Evolutionary conservation across 495 filamentous ascomycete genomes (phyloP).

Genomic region (Aeminium ludgeri): DNA sequence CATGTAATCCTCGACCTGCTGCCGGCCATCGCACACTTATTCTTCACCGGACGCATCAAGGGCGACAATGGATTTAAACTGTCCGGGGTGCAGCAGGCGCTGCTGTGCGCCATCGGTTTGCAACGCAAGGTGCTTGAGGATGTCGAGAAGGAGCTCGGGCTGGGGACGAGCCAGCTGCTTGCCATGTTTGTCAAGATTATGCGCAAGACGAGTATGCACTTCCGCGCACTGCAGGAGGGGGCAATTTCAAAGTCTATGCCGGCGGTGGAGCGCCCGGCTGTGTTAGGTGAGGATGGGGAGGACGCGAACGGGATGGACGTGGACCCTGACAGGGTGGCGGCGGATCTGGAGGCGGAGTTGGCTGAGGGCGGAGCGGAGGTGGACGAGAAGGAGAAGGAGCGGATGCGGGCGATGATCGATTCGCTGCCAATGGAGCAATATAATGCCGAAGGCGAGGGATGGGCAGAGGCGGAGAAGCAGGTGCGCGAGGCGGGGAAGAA

Average conservation of each 20-base stretch:
- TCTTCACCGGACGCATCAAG: conserved; percentile 63
- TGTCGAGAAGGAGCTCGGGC: conserved; percentile 60
- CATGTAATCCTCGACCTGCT: conserved; percentile 93
- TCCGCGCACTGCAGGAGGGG: conserved; percentile 56
- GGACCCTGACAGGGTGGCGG: conserved; percentile 35
- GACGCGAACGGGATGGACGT: conserved; percentile 24
- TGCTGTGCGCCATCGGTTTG: conserved; percentile 75
- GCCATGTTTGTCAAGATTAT: conserved; percentile 96
- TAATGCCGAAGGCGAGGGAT: conserved; percentile 57
- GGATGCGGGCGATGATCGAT: conserved; percentile 74
- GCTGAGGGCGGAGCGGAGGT: conserved; percentile 66
- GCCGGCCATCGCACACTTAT: conserved; percentile 59
- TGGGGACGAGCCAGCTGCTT: conserved; percentile 63
- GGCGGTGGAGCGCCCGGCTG: conserved; percentile 20
- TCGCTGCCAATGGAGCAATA: conserved; percentile 76
- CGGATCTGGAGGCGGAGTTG: conserved; percentile 67
- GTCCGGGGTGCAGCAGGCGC: conserved; percentile 61
- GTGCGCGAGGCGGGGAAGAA: conserved; percentile 36
- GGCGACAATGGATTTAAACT: conserved; percentile 38
- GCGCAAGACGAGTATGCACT: conserved; percentile 63
- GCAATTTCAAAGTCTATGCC: conserved; percentile 59
- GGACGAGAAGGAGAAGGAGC: conserved; percentile 48
- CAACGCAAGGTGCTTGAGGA: conserved; percentile 74
- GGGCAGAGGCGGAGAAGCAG: conserved; percentile 73
- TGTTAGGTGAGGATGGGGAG: conserved; percentile 26